A percentile compares a stretch with the other conserved stretches of the same genome.
phyloP scores from a whole-genome alignment of 495 filamentous ascomycete genomes.

The Neurospora hispaniola region DNA sequence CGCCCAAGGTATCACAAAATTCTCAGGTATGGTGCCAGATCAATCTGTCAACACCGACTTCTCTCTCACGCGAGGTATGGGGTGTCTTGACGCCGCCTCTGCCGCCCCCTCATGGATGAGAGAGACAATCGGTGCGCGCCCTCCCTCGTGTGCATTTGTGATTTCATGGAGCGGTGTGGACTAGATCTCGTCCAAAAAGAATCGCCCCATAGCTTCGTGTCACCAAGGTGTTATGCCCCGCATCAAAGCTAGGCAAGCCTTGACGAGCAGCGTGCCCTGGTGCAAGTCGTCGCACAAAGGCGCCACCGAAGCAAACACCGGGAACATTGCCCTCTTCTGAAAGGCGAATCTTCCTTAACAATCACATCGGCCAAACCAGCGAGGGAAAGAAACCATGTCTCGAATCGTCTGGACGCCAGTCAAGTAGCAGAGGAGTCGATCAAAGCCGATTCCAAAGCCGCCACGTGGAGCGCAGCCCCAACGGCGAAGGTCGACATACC shows the following conservation, averaged over 20 bases:
- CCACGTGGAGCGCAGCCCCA: slow-evolving; percentile 95
- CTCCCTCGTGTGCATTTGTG: not conserved
- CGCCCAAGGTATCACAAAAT: not conserved
- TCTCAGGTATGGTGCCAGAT: not conserved
- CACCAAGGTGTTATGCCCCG: not conserved
- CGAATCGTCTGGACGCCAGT: slow-evolving; percentile 74
- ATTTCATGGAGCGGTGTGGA: not conserved
- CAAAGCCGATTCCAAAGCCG: slow-evolving; percentile 90
- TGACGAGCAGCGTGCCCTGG: slow-evolving; percentile 27
- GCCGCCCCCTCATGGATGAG: not conserved
- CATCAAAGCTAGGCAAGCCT: slow-evolving; percentile 28
- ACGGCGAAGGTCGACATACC: slow-evolving; percentile 90
- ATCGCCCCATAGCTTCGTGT: not conserved
- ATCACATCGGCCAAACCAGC: slow-evolving; percentile 85
- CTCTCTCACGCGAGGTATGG: not conserved
- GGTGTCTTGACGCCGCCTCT: not conserved
- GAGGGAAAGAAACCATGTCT: slow-evolving; percentile 80
- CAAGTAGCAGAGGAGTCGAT: slow-evolving; percentile 79
- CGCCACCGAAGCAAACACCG: slow-evolving; percentile 7
- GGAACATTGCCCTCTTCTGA: not conserved
- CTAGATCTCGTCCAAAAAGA: not conserved
- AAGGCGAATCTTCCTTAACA: slow-evolving; percentile 44
- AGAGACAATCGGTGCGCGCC: not conserved
- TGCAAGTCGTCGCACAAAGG: slow-evolving; percentile 9
- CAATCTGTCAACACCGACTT: not conserved